Evolutionary conservation across 2,329 filamentous ascomycete species (phyloP).

Genomic region (Trichoderma sp.): DNA sequence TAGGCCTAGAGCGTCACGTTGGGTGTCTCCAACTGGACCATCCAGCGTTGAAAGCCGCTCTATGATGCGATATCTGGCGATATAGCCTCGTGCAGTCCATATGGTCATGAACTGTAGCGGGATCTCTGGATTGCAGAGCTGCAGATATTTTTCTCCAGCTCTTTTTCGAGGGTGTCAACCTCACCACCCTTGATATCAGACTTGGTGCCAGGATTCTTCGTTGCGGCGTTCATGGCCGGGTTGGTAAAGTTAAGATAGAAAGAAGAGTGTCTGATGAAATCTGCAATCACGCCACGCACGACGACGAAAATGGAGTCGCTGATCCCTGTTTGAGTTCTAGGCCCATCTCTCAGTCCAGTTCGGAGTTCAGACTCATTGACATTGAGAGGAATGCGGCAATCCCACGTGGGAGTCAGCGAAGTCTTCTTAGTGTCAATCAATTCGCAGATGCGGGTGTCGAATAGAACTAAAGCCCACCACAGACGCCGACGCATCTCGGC

Average conservation of each 20-base stretch:
- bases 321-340: not conserved
- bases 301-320: not conserved
- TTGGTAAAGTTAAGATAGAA: not conserved
- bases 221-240: not conserved
- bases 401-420: conserved; percentile 39
- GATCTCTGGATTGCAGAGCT: not conserved
- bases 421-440: conserved; percentile 42
- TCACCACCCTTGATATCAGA: not conserved
- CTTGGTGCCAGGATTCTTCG: not conserved
- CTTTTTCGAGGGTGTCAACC: not conserved
- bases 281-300: conserved; percentile 28
- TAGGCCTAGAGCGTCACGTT: not conserved
- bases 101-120: not conserved
- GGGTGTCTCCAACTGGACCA: not conserved
- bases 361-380: conserved; percentile 45
- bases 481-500: conserved; percentile 61
- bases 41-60: not conserved
- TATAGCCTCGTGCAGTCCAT: not conserved
- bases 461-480: conserved; percentile 62
- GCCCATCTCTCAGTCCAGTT: not conserved
- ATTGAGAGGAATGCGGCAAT: conserved; percentile 46
- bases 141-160: not conserved
- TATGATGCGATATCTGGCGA: not conserved
- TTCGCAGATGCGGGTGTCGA: conserved; percentile 59
- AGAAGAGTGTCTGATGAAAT: not conserved